Conservation (phyloP, 768 basidiomycete species). For the Tricholoma matsutake region DNA sequence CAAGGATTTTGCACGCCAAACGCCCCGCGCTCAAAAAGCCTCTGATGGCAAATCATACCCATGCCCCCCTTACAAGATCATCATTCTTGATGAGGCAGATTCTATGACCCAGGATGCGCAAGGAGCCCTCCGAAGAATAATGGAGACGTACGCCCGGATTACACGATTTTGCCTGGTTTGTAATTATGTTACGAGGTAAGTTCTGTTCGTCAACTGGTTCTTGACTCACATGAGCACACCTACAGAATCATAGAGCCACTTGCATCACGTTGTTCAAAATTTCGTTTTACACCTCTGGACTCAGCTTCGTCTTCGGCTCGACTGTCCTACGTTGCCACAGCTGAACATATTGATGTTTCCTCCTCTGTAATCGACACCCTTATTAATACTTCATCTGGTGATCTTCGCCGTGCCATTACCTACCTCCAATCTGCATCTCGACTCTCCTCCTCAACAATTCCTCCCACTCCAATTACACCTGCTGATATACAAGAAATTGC, state of each 20-base stretch:
- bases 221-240: not conserved
- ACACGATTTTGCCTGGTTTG: conserved; percentile 98
- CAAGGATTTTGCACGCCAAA: conserved; percentile 95
- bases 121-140: conserved; percentile 93
- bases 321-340: conserved; percentile 73
- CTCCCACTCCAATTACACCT: conserved; percentile 72
- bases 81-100: conserved; percentile 98
- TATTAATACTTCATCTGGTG: conserved; percentile 81
- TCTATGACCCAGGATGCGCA: conserved; percentile 99
- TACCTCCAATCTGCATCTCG: conserved; percentile 95
- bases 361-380: conserved; percentile 65
- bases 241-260: conserved; percentile 95
- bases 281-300: conserved; percentile 94
- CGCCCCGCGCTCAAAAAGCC: conserved; percentile 76
- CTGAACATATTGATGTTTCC: conserved; percentile 63
- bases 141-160: conserved; percentile 98
- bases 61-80: conserved; percentile 97
- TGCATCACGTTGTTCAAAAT: conserved; percentile 98
- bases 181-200: conserved; percentile 97
- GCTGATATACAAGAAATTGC: conserved; percentile 94
- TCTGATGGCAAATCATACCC: conserved; percentile 85
- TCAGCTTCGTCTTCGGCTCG: conserved; percentile 69
- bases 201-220: not conserved
- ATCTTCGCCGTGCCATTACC: conserved; percentile 95
- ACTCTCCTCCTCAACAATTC: conserved; percentile 68